Evolutionary conservation across 192 early-diverging fungal genomes (phyloP), one percentile per base, ranked within the genome.

Genomic region (Mortierella claussenii): DNA sequence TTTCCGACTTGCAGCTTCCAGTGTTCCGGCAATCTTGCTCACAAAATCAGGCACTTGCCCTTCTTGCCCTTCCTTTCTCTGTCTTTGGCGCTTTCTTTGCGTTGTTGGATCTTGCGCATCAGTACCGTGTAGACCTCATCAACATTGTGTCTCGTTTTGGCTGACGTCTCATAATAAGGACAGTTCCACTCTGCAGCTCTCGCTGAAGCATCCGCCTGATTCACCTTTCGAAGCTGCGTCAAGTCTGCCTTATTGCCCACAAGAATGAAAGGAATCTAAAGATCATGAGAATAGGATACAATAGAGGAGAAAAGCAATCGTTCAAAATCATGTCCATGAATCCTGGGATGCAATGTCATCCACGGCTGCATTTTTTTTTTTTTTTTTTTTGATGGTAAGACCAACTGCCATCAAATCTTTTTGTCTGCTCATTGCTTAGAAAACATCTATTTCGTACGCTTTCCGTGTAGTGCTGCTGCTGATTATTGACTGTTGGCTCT

Each of bases 211-310:
- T 92, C 90, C 6, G 79, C 73, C 6, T 82, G 54, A 21, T 85
- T 66, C 15, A 92, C 90, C 66, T 89, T 89, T 21, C 91, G 85
- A 13, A 85, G 62, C 47, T 86, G 80, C 0, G 61, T 79, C 65
- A 92, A 71, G 70, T 92, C 90, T 8, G 80, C 83, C 67, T 92
- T 95, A 81, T 95, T 95, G 44, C 93, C 93, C 12, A 94, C 90
- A 15, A 95, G 79, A 42, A 95, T 87, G 53, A 95, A 94, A 10
- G 93, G 93, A 54, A 94, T 84, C 78, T 81, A 67, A 6, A 44
- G 3, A 58, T 34, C 3, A 54, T 34, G 6, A 34, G 27, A 51
- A n/a, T n/a, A n/a, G 49, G 5, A 27, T 8, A 37, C 5, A 28
- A 51, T 51, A 27, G 6, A 9, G 27, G 6, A 10, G 43, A 1